Evolutionary conservation across 2,329 filamentous ascomycete genomes (phyloP), one percentile per base, ranked within the genome.

Genomic region (Magnaporthiopsis poae): DNA sequence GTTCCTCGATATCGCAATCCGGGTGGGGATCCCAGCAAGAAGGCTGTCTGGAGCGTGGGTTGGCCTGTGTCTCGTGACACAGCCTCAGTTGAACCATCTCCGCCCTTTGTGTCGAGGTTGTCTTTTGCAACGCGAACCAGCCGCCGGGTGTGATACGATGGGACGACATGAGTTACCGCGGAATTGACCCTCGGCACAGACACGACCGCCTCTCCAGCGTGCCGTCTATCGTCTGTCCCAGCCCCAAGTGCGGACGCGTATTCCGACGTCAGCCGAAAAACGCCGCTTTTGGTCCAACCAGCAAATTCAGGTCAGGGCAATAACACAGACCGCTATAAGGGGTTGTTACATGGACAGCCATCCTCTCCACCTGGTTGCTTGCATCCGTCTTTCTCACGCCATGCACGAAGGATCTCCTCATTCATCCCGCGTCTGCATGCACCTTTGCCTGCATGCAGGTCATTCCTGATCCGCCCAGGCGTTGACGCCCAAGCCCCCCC

Each of bases 401-500:
- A 29, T 61, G 60, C 60, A 61, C 46, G 46, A 56, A 25, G 46
- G 46, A 56, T 56, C 21, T 56, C 46, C 46, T 56, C 27, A 61
- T 61, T 56, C 27, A 61, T 61, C 27, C 60, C 25, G 60, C 27
- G 25, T 61, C 27, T 15, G 27, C 60, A 61, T 61, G 25, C 60
- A 29, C 60, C 60, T 18, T 61, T 29, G 60, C 60, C 31, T 18
- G 60, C 60, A 61, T 61, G 60, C 46, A 56, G 18, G 46, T 56
- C 46, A 56, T 29, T 29, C 60, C 60, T 15, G 31, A 61, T 29
- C 12, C 12, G 60, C 60, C 25, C 27, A 29, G 59, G 25, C 60
- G 60, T 61, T 61, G 60, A 61, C 18, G 60, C 60, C 60, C 60
- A 61, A 61, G 60, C 60, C 9, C 60, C 25, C 60, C 60, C 27